phyloP scores from a whole-genome alignment of 1,284 basidiomycete genomes.

The Phlebopus sp. region DNA sequence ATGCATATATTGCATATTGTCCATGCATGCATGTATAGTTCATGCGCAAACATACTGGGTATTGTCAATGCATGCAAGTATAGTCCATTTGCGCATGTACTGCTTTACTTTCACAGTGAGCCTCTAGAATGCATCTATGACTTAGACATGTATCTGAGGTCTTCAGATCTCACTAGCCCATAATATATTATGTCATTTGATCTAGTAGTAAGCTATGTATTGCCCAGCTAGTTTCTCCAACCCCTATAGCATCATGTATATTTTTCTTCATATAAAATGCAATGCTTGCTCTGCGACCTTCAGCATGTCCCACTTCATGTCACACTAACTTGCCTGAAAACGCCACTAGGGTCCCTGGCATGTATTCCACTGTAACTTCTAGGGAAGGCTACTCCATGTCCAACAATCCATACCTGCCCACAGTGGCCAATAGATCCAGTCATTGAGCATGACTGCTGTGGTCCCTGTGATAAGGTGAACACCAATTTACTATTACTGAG shows the following conservation, averaged over 20 bases:
- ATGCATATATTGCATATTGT: no score
- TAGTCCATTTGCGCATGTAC: no score
- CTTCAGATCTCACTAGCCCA: no score
- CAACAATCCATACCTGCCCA: background rate
- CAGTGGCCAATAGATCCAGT: constrained; percentile 1
- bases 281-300: constrained; percentile 1
- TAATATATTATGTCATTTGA: background rate
- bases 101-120: no score
- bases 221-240: background rate
- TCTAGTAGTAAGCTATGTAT: no score
- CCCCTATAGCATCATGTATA: background rate
- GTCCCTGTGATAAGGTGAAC: constrained; percentile 6
- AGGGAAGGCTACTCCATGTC: background rate
- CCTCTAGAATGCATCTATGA: no score
- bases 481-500: constrained; percentile 5
- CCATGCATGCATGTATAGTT: no score
- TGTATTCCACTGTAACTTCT: background rate
- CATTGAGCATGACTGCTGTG: background rate
- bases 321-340: constrained; percentile 5
- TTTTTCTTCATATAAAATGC: constrained; percentile 9
- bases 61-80: no score
- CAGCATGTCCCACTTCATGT: background rate
- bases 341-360: constrained; percentile 4
- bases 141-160: no score
- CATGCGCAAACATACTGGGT: no score